Percentiles rank a stretch among this genome's conserved stretches.
These are phyloP conservation scores for Uronychia setigera DNA, from an alignment of 73 alveolate species.

Conservation along the genomic window DNA sequence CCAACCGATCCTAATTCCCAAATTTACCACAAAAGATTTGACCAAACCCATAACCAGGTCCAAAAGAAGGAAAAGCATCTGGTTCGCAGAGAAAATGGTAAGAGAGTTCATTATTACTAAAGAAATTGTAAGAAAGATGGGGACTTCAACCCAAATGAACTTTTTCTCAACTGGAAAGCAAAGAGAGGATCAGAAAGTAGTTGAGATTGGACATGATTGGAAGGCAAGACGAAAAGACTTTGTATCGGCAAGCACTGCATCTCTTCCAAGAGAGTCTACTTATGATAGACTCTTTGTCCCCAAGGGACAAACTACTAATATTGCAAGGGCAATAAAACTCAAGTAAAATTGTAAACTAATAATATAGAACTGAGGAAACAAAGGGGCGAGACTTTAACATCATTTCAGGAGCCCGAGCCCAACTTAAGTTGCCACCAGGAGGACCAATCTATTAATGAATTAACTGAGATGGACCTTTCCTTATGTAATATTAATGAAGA, in stretches of 20 bases:
- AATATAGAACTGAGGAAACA: too few species aligned
- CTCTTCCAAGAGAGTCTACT: neutral
- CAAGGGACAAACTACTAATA: neutral
- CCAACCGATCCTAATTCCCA: constrained; percentile 32
- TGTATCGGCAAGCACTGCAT: neutral
- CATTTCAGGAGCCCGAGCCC: too few species aligned
- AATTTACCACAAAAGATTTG: neutral
- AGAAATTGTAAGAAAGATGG: neutral
- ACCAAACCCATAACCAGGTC: neutral
- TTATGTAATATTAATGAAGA: too few species aligned
- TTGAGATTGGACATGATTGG: neutral
- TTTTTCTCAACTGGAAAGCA: neutral
- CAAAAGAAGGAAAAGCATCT: neutral
- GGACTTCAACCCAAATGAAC: neutral
- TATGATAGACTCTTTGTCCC: neutral
- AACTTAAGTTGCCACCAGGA: too few species aligned
- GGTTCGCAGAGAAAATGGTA: neutral
- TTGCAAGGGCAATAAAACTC: neutral
- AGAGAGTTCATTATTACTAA: neutral
- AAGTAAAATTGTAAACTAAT: too few species aligned
- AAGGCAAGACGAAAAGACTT: neutral
- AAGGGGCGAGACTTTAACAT: too few species aligned
- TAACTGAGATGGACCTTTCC: too few species aligned
- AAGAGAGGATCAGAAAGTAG: neutral
- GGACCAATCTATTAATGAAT: too few species aligned